These are phyloP conservation scores for Acanthamoeba polyphaga DNA, from an alignment of 208 protist genomes.

Conservation along the genomic window DNA sequence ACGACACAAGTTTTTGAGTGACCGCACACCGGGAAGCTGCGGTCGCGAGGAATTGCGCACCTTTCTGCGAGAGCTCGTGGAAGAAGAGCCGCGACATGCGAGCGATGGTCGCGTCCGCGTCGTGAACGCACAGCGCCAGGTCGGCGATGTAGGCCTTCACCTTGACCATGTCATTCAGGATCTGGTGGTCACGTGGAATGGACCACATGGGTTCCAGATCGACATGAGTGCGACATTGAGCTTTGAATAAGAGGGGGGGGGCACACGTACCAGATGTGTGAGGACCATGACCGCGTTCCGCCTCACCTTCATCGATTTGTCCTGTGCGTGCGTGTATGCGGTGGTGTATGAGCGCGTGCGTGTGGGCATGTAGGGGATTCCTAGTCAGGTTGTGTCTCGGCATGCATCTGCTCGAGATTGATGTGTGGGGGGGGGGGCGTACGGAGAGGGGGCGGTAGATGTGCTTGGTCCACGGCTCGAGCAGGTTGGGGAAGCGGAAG, in stretches of 20 bases:
- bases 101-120: slow-evolving; percentile 82
- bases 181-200: slow-evolving; percentile 2
- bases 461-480: slow-evolving; percentile 89
- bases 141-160: slow-evolving; percentile 86
- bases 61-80: slow-evolving; percentile 85
- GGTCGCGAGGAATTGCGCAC: background rate
- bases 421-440: background rate
- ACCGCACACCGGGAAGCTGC: background rate
- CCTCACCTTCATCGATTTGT: slow-evolving; percentile 80
- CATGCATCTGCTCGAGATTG: background rate
- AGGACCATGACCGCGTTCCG: slow-evolving; percentile 92
- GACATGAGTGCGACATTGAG: background rate
- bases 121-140: slow-evolving; percentile 88
- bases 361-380: too few relatives aligned
- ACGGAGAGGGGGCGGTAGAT: slow-evolving; percentile 87
- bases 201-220: too few relatives aligned
- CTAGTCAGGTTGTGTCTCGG: too few relatives aligned
- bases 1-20: background rate
- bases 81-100: slow-evolving; percentile 89
- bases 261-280: slow-evolving; percentile 86
- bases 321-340: slow-evolving; percentile 72
- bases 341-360: too few relatives aligned
- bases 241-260: background rate
- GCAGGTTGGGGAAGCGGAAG: slow-evolving; percentile 91
- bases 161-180: slow-evolving; percentile 93